These are phyloP conservation scores for Gliomastix tumulicola DNA, from an alignment of 2,329 filamentous ascomycete species.

Conservation along the genomic window DNA sequence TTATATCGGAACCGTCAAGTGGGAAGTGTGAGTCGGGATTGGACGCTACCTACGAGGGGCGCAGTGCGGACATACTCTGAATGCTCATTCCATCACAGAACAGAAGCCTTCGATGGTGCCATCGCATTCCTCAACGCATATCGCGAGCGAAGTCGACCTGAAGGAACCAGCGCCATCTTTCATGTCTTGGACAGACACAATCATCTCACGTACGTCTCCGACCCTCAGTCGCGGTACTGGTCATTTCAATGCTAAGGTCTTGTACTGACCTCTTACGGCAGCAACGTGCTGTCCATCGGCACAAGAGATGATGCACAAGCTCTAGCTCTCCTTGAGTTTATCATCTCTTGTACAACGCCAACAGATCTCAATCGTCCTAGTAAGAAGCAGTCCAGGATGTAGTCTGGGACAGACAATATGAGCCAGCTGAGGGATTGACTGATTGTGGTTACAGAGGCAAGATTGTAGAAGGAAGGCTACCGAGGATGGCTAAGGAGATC, in stretches of 20 bases:
- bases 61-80: no score
- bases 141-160: slow-evolving; percentile 5
- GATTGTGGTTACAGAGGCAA: no score
- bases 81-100: slow-evolving; percentile 2
- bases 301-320: slow-evolving; percentile 6
- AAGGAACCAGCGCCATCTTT: slow-evolving; percentile 6
- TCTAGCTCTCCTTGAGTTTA: slow-evolving; percentile 6
- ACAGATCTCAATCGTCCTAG: no score
- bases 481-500: no score
- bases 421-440: no score
- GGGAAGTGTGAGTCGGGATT: slow-evolving; percentile 8
- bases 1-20: slow-evolving; percentile 7
- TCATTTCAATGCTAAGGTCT: not conserved
- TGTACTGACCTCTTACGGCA: no score
- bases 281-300: slow-evolving; percentile 9
- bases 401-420: no score
- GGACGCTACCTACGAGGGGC: no score
- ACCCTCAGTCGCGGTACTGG: not conserved
- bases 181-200: slow-evolving; percentile 9
- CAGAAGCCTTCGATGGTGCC: slow-evolving; percentile 6
- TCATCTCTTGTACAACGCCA: slow-evolving; percentile 1
- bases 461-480: no score
- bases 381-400: no score
- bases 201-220: slow-evolving; percentile 5
- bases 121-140: slow-evolving; percentile 8